Conservation (phyloP, 2,329 filamentous ascomycete species). For the Cordyceps javanica region DNA sequence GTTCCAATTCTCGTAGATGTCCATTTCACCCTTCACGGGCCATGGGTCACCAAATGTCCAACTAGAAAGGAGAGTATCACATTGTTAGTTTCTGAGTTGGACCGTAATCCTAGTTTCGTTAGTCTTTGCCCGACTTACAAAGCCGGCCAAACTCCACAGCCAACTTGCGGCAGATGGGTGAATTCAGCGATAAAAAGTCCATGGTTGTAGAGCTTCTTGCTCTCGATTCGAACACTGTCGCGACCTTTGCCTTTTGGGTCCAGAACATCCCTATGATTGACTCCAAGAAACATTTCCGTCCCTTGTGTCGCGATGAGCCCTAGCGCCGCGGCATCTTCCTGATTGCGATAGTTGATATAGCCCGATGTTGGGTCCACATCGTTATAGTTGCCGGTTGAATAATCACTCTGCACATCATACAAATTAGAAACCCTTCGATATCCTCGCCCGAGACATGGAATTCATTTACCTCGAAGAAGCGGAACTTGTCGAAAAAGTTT, state of each 20-base stretch:
- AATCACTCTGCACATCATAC: slow-evolving; percentile 16
- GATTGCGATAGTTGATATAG: slow-evolving; percentile 51
- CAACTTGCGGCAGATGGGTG: slow-evolving; percentile 56
- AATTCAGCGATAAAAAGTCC: slow-evolving; percentile 65
- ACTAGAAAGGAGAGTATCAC: background rate
- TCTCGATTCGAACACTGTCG: slow-evolving; percentile 58
- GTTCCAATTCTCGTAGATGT: slow-evolving; percentile 62
- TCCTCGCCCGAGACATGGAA: too few species aligned
- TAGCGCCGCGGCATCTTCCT: slow-evolving; percentile 23
- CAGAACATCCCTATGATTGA: slow-evolving; percentile 22
- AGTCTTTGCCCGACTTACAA: slow-evolving; percentile 35
- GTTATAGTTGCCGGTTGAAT: slow-evolving; percentile 18
- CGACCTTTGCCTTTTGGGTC: slow-evolving; percentile 27
- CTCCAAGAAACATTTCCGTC: slow-evolving; percentile 30
- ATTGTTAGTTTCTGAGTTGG: background rate
- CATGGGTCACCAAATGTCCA: slow-evolving; percentile 43
- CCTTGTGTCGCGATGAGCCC: slow-evolving; percentile 26
- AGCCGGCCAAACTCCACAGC: slow-evolving; percentile 66
- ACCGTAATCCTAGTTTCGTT: too few species aligned
- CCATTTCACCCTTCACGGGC: slow-evolving; percentile 56
- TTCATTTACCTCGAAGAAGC: slow-evolving; percentile 23
- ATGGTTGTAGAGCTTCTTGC: slow-evolving; percentile 52
- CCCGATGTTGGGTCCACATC: slow-evolving; percentile 56
- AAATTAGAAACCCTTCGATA: background rate
- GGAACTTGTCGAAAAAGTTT: slow-evolving; percentile 41